Base-by-base conservation (phyloP, 495 filamentous ascomycete species). In the Lasiosphaeriaceae sp. region DNA sequence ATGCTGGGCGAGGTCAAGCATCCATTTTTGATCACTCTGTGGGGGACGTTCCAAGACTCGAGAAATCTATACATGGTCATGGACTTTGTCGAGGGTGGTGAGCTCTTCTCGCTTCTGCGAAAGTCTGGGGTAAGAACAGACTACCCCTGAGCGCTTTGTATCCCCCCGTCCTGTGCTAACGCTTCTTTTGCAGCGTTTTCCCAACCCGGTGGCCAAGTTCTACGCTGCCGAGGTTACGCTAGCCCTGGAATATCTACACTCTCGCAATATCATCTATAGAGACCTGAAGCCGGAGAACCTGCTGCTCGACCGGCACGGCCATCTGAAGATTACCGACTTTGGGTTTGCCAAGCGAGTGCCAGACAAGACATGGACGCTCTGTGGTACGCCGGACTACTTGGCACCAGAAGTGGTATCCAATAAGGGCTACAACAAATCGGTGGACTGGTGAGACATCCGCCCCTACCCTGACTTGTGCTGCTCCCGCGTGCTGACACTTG, bases 51-150 rank as follows among this genome's bases (percentile, higher is more conserved):
- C 71, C 92, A 97, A 70, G 95, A 97, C 62, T 81, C 89, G 19
- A 87, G 86, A 70, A 97, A 98, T 68, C 76, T 98, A 20, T 98
- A 98, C 79, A 97, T 98, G 94, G 94, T 98, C 61, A 97, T 98
- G 94, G 94, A 97, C 66, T 98, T 98, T 76, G 90, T 98, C n/a
- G 95, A 98, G 72, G 94, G 94, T 62, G 94, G 94, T 55, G 95
- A 98, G 77, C 78, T 98, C 50, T 98, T 98, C 72, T 97, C 92
- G 66, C 70, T 97, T 62, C 77, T 98, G 54, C 84, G 95, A 55
- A 97, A 97, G 74, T 97, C 93, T 37, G 95, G 96, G 80, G 94
- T 97, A 78, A 74, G 88, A 31, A 9, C 9, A 4, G 26, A 31
- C 9, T 31, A 9, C 9, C 26, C 26, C 26, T 31, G 26, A 31